Conservation (phyloP, 805 yeast species). For the Naumovozyma castellii region DNA sequence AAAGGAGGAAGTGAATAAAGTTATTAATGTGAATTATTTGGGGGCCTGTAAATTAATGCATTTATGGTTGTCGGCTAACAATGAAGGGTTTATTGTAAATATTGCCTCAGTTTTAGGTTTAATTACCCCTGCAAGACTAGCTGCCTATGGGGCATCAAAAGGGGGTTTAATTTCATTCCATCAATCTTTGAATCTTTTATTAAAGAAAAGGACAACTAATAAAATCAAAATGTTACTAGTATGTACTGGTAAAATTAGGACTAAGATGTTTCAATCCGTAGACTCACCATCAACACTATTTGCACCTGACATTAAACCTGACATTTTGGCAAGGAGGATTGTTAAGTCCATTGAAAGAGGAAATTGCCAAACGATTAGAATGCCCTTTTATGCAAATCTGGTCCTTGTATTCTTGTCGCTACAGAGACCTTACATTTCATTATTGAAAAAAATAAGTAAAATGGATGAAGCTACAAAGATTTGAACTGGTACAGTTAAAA, state of each 20-base stretch:
- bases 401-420: slow-evolving; percentile 61
- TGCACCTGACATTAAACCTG: slow-evolving; percentile 77
- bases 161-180: slow-evolving; percentile 80
- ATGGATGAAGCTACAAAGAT: slow-evolving; percentile 40
- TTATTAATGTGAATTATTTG: slow-evolving; percentile 57
- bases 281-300: slow-evolving; percentile 60
- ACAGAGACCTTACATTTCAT: slow-evolving; percentile 50
- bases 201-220: slow-evolving; percentile 21
- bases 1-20: slow-evolving; percentile 49
- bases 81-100: slow-evolving; percentile 73
- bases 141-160: slow-evolving; percentile 84
- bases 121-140: slow-evolving; percentile 69
- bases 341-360: slow-evolving; percentile 51
- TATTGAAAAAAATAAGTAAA: slow-evolving; percentile 45
- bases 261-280: slow-evolving; percentile 66
- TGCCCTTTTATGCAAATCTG: slow-evolving; percentile 70
- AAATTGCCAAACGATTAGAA: slow-evolving; percentile 53
- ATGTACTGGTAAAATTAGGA: slow-evolving; percentile 81
- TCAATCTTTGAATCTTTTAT: slow-evolving; percentile 65
- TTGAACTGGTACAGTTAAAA: background rate
- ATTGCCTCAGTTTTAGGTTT: slow-evolving; percentile 80
- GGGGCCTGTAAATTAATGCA: slow-evolving; percentile 65
- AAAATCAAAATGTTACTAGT: slow-evolving; percentile 60
- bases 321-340: slow-evolving; percentile 51
- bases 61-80: slow-evolving; percentile 66